These are phyloP conservation scores for Fusarium sp. DNA, from an alignment of 2,329 filamentous ascomycete species.

Conservation along the genomic window DNA sequence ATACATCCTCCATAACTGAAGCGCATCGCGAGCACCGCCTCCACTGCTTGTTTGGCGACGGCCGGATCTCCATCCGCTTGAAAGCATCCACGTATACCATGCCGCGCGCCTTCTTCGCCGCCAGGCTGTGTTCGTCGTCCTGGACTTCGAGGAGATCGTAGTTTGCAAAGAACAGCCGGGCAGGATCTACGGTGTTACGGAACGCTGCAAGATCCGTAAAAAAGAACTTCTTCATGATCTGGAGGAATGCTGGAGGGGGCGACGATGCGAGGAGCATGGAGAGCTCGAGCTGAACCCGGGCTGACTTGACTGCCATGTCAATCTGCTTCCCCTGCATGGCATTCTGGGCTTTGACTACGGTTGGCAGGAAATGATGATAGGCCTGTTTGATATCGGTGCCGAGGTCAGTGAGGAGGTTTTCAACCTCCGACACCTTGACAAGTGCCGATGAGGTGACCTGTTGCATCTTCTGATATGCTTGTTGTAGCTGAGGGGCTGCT, in stretches of 20 bases:
- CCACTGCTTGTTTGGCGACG: constrained; percentile 47
- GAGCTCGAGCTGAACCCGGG: constrained; percentile 63
- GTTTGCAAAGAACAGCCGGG: constrained; percentile 78
- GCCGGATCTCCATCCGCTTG: constrained; percentile 64
- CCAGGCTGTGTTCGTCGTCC: constrained; percentile 64
- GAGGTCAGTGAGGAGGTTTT: constrained; percentile 66
- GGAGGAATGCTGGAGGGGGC: constrained; percentile 60
- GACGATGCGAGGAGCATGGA: constrained; percentile 61
- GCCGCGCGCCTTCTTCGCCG: constrained; percentile 51
- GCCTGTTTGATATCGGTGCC: constrained; percentile 61
- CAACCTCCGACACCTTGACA: constrained; percentile 70
- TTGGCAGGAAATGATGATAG: constrained; percentile 60
- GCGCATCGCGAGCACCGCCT: constrained; percentile 66
- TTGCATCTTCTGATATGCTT: constrained; percentile 66
- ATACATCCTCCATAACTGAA: constrained; percentile 72
- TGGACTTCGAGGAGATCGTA: constrained; percentile 75
- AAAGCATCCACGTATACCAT: constrained; percentile 64
- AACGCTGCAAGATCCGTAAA: constrained; percentile 68
- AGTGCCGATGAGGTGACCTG: constrained; percentile 61
- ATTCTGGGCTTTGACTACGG: constrained; percentile 60
- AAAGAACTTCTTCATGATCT: constrained; percentile 74
- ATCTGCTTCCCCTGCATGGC: constrained; percentile 57
- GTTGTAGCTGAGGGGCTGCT: constrained; percentile 63
- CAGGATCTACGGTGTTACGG: constrained; percentile 69
- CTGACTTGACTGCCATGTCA: constrained; percentile 58